Conservation (phyloP, 768 basidiomycete genomes). For the Kwoniella heveanensis region DNA sequence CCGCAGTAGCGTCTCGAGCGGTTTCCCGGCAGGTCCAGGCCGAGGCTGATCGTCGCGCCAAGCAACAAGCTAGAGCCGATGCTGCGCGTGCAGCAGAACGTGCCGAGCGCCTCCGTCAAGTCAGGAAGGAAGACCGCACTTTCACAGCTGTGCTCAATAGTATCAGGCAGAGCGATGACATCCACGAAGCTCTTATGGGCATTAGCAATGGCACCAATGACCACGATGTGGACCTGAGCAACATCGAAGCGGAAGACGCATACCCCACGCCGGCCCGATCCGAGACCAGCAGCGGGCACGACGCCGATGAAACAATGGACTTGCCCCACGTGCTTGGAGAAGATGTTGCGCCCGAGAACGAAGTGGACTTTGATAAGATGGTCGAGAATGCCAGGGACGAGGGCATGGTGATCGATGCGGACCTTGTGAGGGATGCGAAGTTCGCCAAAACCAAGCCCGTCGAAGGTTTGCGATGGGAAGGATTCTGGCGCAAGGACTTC, state of each 20-base stretch:
- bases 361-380: not conserved
- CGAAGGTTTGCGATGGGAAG: slow-evolving; percentile 20
- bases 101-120: slow-evolving; percentile 1
- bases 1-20: slow-evolving; percentile 7
- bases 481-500: slow-evolving; percentile 19
- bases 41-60: not conserved
- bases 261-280: slow-evolving; percentile 27
- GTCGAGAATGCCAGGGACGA: slow-evolving; percentile 1
- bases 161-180: not conserved
- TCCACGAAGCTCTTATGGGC: slow-evolving; percentile 1
- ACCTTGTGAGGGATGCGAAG: slow-evolving; percentile 17
- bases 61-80: slow-evolving; percentile 5
- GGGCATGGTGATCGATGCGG: slow-evolving; percentile 22
- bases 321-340: not conserved
- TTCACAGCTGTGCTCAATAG: slow-evolving; percentile 9
- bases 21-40: not conserved
- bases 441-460: not conserved
- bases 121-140: not conserved
- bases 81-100: slow-evolving; percentile 1
- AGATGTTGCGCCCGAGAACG: not conserved
- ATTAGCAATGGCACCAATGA: not conserved
- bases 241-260: slow-evolving; percentile 4
- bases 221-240: not conserved
- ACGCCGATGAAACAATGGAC: not conserved
- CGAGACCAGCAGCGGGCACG: not conserved